A percentile compares a stretch with the other conserved stretches of the same genome.
Evolutionary conservation across 345 rosid species (phyloP).

Genomic region (Linum tenue): DNA sequence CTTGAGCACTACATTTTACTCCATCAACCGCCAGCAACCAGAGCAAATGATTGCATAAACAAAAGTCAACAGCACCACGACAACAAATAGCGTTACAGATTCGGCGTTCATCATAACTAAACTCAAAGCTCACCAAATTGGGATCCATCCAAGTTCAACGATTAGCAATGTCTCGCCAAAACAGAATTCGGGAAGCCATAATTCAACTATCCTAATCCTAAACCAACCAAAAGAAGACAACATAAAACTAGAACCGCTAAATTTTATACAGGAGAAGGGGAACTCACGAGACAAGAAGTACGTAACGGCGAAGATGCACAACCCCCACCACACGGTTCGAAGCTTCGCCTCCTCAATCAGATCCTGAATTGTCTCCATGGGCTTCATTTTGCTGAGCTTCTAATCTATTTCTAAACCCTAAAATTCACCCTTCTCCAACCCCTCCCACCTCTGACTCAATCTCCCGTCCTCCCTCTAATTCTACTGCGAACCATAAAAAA

Average conservation of each 20-base stretch:
- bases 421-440: not conserved
- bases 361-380: slow-evolving; percentile 84
- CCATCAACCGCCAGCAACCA: slow-evolving; percentile 5
- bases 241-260: not conserved
- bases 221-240: not conserved
- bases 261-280: not conserved
- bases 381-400: slow-evolving; percentile 33
- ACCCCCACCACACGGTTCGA: slow-evolving; percentile 80
- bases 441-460: not conserved
- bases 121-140: not conserved
- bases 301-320: slow-evolving; percentile 62
- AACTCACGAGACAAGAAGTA: slow-evolving; percentile 84
- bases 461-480: not conserved
- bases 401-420: not conserved
- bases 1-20: not conserved
- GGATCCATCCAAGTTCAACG: not conserved
- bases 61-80: slow-evolving; percentile 1
- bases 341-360: slow-evolving; percentile 89
- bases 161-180: not conserved
- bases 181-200: not conserved
- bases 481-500: not conserved
- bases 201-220: not conserved
- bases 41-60: not conserved
- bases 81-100: not conserved
- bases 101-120: too few relatives aligned